These are phyloP conservation scores for Lignosus rhinocerotis DNA, from an alignment of 1,284 basidiomycete genomes.

Conservation along the genomic window DNA sequence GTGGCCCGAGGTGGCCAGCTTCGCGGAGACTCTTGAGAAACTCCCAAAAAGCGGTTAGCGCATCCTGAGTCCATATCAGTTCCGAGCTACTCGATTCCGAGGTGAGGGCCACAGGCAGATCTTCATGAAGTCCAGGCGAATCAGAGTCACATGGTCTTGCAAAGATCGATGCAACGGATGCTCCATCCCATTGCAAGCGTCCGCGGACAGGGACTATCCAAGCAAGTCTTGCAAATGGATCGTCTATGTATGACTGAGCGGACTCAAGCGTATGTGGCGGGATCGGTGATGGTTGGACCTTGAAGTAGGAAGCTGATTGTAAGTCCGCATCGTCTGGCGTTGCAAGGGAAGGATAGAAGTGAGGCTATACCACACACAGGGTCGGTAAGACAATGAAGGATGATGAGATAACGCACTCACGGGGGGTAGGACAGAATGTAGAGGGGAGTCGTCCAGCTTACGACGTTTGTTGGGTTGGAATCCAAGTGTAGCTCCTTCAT, in stretches of 20 bases:
- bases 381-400: background rate
- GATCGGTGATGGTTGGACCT: slow-evolving; percentile 32
- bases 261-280: slow-evolving; percentile 41
- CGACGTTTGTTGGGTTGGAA: slow-evolving; percentile 7
- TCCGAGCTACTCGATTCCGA: background rate
- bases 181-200: slow-evolving; percentile 48
- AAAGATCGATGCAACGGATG: slow-evolving; percentile 46
- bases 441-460: slow-evolving; percentile 6
- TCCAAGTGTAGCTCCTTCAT: background rate
- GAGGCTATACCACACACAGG: slow-evolving; percentile 17
- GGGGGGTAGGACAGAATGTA: slow-evolving; percentile 6
- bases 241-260: slow-evolving; percentile 28
- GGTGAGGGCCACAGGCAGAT: background rate
- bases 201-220: slow-evolving; percentile 71
- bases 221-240: slow-evolving; percentile 44
- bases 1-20: slow-evolving; percentile 42
- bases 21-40: slow-evolving; percentile 48
- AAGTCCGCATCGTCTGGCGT: background rate
- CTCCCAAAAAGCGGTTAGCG: slow-evolving; percentile 51
- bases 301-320: background rate
- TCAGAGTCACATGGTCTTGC: background rate
- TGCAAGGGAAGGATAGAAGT: slow-evolving; percentile 12
- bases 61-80: slow-evolving; percentile 52
- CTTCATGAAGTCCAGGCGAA: background rate
- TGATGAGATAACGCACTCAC: slow-evolving; percentile 4